Evolutionary conservation across 805 yeast species (phyloP).

Genomic region (Cyberlindnera bimundalis): DNA sequence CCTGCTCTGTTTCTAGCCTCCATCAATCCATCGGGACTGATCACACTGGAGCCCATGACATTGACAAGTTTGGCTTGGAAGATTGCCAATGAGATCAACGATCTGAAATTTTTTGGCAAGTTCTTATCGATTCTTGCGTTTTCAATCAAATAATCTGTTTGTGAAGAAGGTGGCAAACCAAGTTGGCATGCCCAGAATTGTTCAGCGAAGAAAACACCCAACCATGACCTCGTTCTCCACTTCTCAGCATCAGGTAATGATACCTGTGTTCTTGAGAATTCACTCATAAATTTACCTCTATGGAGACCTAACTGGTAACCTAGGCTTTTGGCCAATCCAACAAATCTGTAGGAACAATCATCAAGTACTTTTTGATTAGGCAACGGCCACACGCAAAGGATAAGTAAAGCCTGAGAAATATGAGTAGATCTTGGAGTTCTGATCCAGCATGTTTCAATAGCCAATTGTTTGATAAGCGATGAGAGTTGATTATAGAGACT

Average conservation of each 20-base stretch:
- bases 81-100: conserved; percentile 67
- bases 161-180: conserved; percentile 85
- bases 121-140: conserved; percentile 62
- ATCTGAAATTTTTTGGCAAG: conserved; percentile 68
- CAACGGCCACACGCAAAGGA: conserved; percentile 87
- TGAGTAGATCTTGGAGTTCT: conserved; percentile 92
- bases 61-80: conserved; percentile 82
- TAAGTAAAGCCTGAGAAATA: conserved; percentile 82
- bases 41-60: conserved; percentile 83
- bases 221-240: conserved; percentile 94
- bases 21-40: conserved; percentile 83
- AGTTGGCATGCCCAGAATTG: conserved; percentile 87
- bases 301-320: conserved; percentile 87
- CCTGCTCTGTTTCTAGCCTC: conserved; percentile 83
- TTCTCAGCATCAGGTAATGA: conserved; percentile 85
- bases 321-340: conserved; percentile 79
- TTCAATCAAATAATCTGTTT: conserved; percentile 78
- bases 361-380: conserved; percentile 91
- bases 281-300: conserved; percentile 86
- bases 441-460: conserved; percentile 90
- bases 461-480: conserved; percentile 76
- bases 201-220: conserved; percentile 82
- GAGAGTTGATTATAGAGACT: conserved; percentile 71
- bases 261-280: conserved; percentile 86
- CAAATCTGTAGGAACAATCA: conserved; percentile 86